Evolutionary conservation across 2,329 filamentous ascomycete genomes (phyloP), one percentile per base, ranked within the genome.

Genomic region (Fusarium anthophilum): DNA sequence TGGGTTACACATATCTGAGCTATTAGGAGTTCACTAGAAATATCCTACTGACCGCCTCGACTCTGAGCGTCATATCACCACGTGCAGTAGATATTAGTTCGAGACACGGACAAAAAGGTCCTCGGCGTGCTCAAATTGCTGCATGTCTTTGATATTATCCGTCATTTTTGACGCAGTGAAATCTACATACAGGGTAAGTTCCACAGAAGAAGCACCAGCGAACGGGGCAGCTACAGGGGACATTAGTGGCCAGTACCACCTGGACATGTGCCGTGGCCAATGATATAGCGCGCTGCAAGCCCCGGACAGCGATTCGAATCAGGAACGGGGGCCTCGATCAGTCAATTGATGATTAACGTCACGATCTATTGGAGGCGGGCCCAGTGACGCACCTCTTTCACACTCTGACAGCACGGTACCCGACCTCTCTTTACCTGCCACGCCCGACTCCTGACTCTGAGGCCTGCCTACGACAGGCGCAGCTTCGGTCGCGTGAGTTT

Each of bases 401-500:
- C 75, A 74, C 69, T 75, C 65, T 74, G 41, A 58, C 55, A 58
- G 20, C 55, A 48, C 41, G 18, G 55, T 58, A 64, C 65, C 66
- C 65, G 68, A 43, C 72, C 72, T 73, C 64, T 72, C 64, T 72
- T 73, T 48, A 73, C 54, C 72, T 75, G 72, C 72, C 72, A 75
- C 71, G 71, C 71, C 61, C n/a, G 35, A 39, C 35, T 35, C 55
- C 55, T 47, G 55, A 47, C 55, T 58, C 30, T 58, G 55, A 65
- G 59, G 58, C 72, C 71, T 72, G 51, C 72, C 71, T 72, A 51
- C 72, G 45, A 70, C 56, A 55, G 51, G 51, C 55, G 55, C 55
- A 57, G 39, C 30, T 59, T 32, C 59, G 63, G 67, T 75, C 76
- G 74, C 75, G 76, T 78, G 76, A 75, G 72, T 62, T 66, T 69